Conservation (phyloP, 2,329 filamentous ascomycete genomes). For the Falciphora oryzae region DNA sequence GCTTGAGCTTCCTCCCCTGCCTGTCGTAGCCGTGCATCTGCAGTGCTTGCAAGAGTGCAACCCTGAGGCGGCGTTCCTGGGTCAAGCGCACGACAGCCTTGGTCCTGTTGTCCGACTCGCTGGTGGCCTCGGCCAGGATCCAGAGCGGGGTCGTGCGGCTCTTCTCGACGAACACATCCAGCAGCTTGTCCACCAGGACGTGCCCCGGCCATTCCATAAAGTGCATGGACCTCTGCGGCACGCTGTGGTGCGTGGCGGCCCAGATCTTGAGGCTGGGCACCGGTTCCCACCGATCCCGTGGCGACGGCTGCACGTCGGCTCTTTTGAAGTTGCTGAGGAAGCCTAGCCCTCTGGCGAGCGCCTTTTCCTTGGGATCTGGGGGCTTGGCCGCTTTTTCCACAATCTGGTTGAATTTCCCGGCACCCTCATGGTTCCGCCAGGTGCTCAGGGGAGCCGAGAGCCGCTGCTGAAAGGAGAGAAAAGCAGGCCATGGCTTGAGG, state of each 20-base stretch:
- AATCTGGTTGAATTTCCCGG: neutral
- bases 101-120: neutral
- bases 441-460: neutral
- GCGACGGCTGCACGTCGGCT: neutral
- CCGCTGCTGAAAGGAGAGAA: neutral
- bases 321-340: neutral
- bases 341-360: neutral
- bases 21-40: conserved; percentile 18
- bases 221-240: neutral
- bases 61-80: conserved; percentile 12
- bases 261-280: neutral
- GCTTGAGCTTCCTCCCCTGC: conserved; percentile 12
- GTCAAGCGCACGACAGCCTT: conserved; percentile 2
- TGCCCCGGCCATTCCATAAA: neutral
- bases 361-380: neutral
- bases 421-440: neutral
- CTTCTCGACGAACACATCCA: neutral
- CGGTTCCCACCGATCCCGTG: neutral
- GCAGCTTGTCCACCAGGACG: neutral
- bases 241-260: neutral
- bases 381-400: neutral
- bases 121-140: neutral
- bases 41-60: conserved; percentile 18
- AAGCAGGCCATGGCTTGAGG: neutral
- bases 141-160: conserved; percentile 4